Evolutionary conservation across 2,329 filamentous ascomycete genomes (phyloP), one percentile per base, ranked within the genome.

Genomic region (Fusarium buxicola): DNA sequence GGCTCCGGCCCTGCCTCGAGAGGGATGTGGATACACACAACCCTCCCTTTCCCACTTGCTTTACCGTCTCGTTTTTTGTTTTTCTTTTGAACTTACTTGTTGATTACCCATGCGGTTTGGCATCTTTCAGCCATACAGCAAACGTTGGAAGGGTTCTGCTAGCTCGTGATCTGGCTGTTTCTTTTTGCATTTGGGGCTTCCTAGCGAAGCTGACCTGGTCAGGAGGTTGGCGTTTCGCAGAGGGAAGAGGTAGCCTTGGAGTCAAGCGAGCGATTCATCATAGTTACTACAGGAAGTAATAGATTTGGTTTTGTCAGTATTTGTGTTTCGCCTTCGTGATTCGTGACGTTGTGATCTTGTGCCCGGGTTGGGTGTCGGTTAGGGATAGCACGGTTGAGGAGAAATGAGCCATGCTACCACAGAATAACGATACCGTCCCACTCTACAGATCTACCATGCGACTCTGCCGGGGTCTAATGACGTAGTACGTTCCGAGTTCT

Each of bases 181-280:
- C 4, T 27, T 49, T 60, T 27, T n/a, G 56, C 21, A 48, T 44
- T 30, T 36, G 46, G 43, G 49, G 65, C 58, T 63, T 70, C 63
- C 51, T 67, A 48, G 63, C 40, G 55, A 70, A 70, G 60, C 46
- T 49, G 30, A 47, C 63, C 60, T 55, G 15, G 18, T 52, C 57
- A 52, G 15, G 51, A 57, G 60, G 68, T 58, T 70, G 68, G 65
- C 56, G 57, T 70, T 69, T 56, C 58, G 49, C 57, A 39, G 15
- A 43, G 30, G 38, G 55, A 58, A 45, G 50, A 55, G 38, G 57
- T 44, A 65, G 51, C 55, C 15, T 38, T 53, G 60, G 59, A 43
- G 45, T 60, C 50, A 41, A 60, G 66, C 43, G 47, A 67, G 53
- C 35, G 53, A 54, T 64, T 53, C 46, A 58, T 48, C 52, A 63